phyloP scores from a whole-genome alignment of 2,329 filamentous ascomycete species.

The Lasiodiplodia theobromae region DNA sequence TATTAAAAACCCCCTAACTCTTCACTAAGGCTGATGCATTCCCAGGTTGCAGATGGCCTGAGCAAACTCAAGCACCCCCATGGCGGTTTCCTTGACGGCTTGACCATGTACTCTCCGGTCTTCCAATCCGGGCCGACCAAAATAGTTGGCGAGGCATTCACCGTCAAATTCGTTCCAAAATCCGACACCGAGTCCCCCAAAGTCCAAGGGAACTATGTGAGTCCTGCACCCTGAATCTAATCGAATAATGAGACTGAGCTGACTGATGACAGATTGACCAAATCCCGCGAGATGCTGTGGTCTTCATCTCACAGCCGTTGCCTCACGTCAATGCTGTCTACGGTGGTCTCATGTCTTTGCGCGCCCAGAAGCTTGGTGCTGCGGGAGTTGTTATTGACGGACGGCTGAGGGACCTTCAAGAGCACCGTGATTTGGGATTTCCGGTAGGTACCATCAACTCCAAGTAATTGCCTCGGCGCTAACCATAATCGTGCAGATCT shows the following conservation, averaged over 20 bases:
- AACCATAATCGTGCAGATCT: background rate
- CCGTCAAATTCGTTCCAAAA: constrained; percentile 59
- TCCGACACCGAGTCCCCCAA: constrained; percentile 56
- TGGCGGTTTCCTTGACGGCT: constrained; percentile 59
- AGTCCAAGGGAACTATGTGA: constrained; percentile 56
- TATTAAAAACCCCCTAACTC: background rate
- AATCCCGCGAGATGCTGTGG: background rate
- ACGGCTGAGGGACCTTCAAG: constrained; percentile 60
- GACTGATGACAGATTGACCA: constrained; percentile 1
- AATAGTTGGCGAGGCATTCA: constrained; percentile 63
- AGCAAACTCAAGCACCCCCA: constrained; percentile 49
- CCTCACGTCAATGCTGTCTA: constrained; percentile 60
- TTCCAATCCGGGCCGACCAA: constrained; percentile 60
- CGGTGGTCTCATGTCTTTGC: constrained; percentile 61
- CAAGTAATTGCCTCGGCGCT: background rate
- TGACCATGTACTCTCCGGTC: constrained; percentile 63
- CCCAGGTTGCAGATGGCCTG: constrained; percentile 57
- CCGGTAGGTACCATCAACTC: constrained; percentile 44
- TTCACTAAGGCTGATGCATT: background rate
- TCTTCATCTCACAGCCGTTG: constrained; percentile 58
- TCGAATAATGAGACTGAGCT: background rate
- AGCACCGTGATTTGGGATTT: constrained; percentile 59
- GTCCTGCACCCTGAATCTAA: constrained; percentile 24
- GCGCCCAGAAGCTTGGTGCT: constrained; percentile 55
- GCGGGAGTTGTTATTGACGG: constrained; percentile 62